Base-by-base conservation (phyloP, 768 basidiomycete species). In the Bullera alba region DNA sequence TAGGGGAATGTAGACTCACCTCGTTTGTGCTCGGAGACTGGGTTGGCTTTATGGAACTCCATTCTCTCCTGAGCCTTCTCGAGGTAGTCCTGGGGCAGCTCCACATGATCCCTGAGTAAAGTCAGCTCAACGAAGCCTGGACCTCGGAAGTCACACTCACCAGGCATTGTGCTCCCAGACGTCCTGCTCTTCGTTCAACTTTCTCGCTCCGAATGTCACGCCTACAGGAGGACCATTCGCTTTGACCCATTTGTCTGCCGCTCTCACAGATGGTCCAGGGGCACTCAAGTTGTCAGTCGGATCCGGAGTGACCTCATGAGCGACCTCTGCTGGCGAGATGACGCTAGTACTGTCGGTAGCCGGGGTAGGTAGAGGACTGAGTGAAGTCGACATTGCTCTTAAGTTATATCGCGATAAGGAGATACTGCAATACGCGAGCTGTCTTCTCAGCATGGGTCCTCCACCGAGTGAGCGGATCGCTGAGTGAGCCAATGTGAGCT, bases 21-120 rank as follows among this genome's bases (percentile, higher is more conserved):
- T 67, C 83, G 84, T 16, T 89, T 84, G n/a, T 79, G 76, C 4
- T 80, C 78, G 0, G 83, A 77, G 0, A 97, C 88, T 1, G 88
- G 90, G 4, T 80, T 78, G 6, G 75, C 70, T 2, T 80, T 79
- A 67, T 97, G 93, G 53, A 78, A 78, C 22, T 78, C 77, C 28
- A 93, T 75, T 0, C 89, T 82, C 3, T 80, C 75, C 5, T 79
- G 76, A 44, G 95, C 89, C 12, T 75, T 75, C n/a, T 83, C 81
- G 34, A 76, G 78, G 68, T 93, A 88, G 73, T 89, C 87, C 10
- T 81, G 77, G 2, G 72, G 71, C 45, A 72, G 63, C 23, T 59
- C 63, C 3, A 71, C 75, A 42, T 73, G 68, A 44, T 76, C 75
- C 75, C 74, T 73, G 38, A 15, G n/a, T 6, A 12, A 30, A 21